phyloP scores from a whole-genome alignment of 331 rosid genomes.

The Cydonia oblonga region DNA sequence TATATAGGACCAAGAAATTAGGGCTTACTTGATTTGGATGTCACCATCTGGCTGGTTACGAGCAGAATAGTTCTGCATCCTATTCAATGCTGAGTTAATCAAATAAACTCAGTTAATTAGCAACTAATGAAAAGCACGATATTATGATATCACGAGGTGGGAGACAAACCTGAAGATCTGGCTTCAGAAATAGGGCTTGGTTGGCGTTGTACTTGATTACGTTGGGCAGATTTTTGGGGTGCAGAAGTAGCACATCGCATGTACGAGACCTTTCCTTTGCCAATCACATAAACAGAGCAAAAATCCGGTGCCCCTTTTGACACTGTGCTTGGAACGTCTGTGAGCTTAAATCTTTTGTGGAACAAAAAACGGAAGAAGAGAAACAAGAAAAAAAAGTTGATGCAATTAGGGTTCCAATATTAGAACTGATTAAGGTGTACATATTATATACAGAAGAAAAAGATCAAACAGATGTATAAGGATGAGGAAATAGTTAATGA shows the following conservation, averaged over 20 bases:
- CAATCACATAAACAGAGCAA: conserved; percentile 50
- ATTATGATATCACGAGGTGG: background rate
- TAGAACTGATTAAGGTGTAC: background rate
- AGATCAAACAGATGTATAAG: background rate
- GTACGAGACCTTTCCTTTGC: conserved; percentile 40
- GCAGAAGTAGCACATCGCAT: conserved; percentile 24
- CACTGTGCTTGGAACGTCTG: conserved; percentile 42
- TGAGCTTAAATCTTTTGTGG: conserved; percentile 31
- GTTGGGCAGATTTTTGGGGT: conserved; percentile 15
- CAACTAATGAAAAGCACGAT: conserved; percentile 1
- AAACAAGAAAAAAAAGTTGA: background rate
- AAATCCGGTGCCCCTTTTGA: conserved; percentile 46
- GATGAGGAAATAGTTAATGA: background rate
- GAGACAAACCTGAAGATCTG: background rate
- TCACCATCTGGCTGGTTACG: background rate
- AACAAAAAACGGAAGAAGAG: too few species aligned
- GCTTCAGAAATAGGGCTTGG: conserved; percentile 4
- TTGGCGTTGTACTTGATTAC: conserved; percentile 14
- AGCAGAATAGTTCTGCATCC: background rate
- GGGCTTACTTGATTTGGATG: background rate
- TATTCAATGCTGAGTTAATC: background rate
- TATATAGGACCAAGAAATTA: background rate
- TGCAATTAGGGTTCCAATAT: background rate
- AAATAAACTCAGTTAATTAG: background rate
- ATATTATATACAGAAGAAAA: background rate